phyloP scores from a whole-genome alignment of 169 alveolate species.

The Plasmodium knowlesi region DNA sequence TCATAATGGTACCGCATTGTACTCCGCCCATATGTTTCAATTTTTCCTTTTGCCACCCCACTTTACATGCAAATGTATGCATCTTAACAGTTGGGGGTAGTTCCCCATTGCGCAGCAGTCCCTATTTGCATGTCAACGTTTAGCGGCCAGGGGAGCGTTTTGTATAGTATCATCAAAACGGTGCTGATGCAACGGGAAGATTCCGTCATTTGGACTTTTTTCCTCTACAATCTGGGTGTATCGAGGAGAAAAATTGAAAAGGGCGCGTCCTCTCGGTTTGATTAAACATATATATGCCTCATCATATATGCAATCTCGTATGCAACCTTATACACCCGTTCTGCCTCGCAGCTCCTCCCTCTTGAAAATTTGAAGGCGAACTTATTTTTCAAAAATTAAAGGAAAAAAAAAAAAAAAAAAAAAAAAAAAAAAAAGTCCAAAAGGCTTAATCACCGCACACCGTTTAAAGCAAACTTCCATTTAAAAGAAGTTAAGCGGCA shows the following conservation, averaged over 20 bases:
- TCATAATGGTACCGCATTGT: background rate
- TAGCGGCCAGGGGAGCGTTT: background rate
- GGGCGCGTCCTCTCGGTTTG: background rate
- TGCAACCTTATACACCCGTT: background rate
- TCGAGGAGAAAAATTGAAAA: background rate
- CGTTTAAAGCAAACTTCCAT: background rate
- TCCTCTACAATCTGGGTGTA: background rate
- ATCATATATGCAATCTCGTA: too few species aligned
- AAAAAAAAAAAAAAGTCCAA: constrained; percentile 11
- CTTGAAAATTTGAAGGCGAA: background rate
- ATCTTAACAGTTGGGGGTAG: background rate
- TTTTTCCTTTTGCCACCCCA: background rate
- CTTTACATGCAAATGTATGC: background rate
- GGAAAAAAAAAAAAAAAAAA: background rate
- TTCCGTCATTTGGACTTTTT: background rate
- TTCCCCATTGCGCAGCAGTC: background rate
- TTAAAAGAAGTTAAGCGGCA: background rate
- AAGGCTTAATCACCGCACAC: constrained; percentile 25
- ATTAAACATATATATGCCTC: background rate
- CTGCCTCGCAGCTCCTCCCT: background rate
- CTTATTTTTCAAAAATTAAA: background rate
- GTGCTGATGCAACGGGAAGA: background rate
- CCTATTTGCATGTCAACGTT: background rate
- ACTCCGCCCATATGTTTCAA: background rate
- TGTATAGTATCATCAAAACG: background rate